These are phyloP conservation scores for Agrocybe praecox DNA, from an alignment of 768 basidiomycete species.

Conservation along the genomic window DNA sequence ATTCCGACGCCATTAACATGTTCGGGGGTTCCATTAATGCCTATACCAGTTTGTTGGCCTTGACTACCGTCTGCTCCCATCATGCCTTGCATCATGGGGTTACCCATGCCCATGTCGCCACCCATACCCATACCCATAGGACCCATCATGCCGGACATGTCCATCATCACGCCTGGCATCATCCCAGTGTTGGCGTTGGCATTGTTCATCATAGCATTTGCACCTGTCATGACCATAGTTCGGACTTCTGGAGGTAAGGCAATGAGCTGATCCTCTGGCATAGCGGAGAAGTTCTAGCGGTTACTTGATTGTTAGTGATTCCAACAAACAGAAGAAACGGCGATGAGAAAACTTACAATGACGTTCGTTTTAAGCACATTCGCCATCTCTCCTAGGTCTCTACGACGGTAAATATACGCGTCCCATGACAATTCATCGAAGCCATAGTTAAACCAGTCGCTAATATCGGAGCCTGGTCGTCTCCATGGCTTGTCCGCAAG, in stretches of 20 bases:
- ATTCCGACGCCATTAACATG: conserved; percentile 42
- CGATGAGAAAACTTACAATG: conserved; percentile 51
- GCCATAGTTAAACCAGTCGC: conserved; percentile 99
- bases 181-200: conserved; percentile 54
- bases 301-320: conserved; percentile 9
- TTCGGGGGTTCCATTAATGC: conserved; percentile 42
- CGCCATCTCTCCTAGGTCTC: conserved; percentile 79
- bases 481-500: conserved; percentile 90
- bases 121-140: conserved; percentile 70
- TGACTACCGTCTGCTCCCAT: conserved; percentile 40
- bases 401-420: conserved; percentile 83
- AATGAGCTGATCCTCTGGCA: conserved; percentile 80
- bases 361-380: conserved; percentile 83
- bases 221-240: conserved; percentile 86
- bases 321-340: not conserved
- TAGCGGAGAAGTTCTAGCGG: conserved; percentile 73
- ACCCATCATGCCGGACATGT: conserved; percentile 66
- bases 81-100: conserved; percentile 57
- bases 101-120: conserved; percentile 66
- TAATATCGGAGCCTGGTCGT: conserved; percentile 86
- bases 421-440: conserved; percentile 98
- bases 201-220: conserved; percentile 75
- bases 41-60: conserved; percentile 32
- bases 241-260: conserved; percentile 81
- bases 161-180: conserved; percentile 81